These are phyloP conservation scores for Ophiostoma australiae DNA, from an alignment of 2,329 filamentous ascomycete species.

Conservation along the genomic window DNA sequence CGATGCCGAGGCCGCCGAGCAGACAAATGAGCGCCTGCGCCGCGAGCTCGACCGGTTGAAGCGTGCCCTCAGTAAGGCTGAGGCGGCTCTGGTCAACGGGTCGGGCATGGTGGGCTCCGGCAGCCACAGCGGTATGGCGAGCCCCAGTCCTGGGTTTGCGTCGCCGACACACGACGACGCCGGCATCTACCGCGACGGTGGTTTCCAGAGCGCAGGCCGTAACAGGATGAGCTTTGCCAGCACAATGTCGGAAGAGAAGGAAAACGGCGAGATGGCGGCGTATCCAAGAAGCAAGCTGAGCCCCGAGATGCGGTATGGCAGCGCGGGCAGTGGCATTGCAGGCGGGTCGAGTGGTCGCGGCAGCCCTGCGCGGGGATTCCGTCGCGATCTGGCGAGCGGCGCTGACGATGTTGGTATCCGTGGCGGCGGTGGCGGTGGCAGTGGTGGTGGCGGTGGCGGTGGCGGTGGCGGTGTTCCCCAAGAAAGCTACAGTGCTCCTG, in stretches of 20 bases:
- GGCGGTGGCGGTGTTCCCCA: neutral
- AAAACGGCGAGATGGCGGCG: slow-evolving; percentile 53
- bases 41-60: slow-evolving; percentile 91
- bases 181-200: slow-evolving; percentile 54
- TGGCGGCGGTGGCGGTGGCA: neutral
- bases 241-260: slow-evolving; percentile 69
- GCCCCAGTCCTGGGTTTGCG: slow-evolving; percentile 38
- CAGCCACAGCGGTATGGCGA: slow-evolving; percentile 28
- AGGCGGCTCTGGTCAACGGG: slow-evolving; percentile 37
- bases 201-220: slow-evolving; percentile 36
- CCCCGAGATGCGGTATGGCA: slow-evolving; percentile 48
- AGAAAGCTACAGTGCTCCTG: neutral
- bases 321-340: slow-evolving; percentile 36
- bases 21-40: slow-evolving; percentile 74
- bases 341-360: slow-evolving; percentile 49
- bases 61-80: slow-evolving; percentile 66
- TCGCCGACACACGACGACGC: slow-evolving; percentile 56
- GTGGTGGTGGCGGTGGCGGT: neutral
- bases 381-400: slow-evolving; percentile 33
- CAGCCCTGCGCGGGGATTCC: slow-evolving; percentile 55
- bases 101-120: slow-evolving; percentile 18
- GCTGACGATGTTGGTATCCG: slow-evolving; percentile 25
- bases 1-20: slow-evolving; percentile 83
- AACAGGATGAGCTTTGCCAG: slow-evolving; percentile 61
- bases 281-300: slow-evolving; percentile 51